Evolutionary conservation across 495 filamentous ascomycete genomes (phyloP).

Genomic region (Podospora australis): DNA sequence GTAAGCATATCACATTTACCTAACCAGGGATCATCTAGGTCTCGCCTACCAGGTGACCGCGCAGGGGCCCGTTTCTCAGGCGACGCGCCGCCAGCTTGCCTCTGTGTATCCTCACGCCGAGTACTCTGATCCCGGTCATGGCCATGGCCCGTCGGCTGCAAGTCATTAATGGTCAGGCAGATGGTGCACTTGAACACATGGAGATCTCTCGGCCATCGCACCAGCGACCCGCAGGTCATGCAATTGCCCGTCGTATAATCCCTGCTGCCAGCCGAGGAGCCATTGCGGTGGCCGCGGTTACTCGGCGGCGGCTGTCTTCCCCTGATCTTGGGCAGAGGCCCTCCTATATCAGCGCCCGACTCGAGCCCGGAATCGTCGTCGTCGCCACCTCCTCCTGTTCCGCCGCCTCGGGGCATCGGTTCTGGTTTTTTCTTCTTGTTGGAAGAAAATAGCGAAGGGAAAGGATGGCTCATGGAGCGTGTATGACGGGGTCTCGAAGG

Average conservation of each 20-base stretch:
- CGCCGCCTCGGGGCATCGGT: constrained; percentile 9
- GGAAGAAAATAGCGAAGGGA: constrained; percentile 58
- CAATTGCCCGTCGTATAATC: constrained; percentile 65
- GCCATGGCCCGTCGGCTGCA: constrained; percentile 41
- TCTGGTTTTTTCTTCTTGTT: constrained; percentile 46
- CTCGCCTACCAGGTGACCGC: too few species aligned
- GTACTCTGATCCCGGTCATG: background rate
- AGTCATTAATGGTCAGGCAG: constrained; percentile 82
- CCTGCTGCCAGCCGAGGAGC: constrained; percentile 21
- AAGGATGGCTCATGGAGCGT: constrained; percentile 72
- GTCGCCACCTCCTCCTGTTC: too few species aligned
- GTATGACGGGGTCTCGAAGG: constrained; percentile 43
- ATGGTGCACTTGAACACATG: constrained; percentile 75
- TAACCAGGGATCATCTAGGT: constrained; percentile 4
- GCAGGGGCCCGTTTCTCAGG: constrained; percentile 12
- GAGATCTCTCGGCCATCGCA: constrained; percentile 76
- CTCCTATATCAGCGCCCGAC: constrained; percentile 18
- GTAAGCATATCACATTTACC: background rate
- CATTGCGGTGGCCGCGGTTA: constrained; percentile 23
- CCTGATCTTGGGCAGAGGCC: constrained; percentile 16
- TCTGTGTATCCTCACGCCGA: constrained; percentile 8
- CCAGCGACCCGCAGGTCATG: constrained; percentile 72
- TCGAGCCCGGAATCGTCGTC: constrained; percentile 26
- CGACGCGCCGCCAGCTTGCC: background rate
- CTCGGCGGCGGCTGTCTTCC: constrained; percentile 14